Percentiles rank a stretch among this genome's conserved stretches.
phyloP scores from a whole-genome alignment of 192 early-diverging fungal genomes.

The Haplosporangium gracile region DNA sequence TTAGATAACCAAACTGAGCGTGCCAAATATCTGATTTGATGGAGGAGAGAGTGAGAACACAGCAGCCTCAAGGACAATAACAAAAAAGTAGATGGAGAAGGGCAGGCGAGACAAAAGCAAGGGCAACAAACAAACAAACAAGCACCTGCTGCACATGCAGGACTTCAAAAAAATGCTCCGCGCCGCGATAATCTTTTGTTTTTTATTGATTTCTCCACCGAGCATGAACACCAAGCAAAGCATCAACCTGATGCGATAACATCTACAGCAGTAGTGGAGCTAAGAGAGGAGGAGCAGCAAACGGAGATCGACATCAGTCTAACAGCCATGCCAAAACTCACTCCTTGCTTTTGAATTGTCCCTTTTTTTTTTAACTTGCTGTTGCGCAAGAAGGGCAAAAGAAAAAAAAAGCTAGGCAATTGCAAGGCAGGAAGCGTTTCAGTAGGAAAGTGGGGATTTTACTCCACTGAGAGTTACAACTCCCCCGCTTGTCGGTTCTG shows the following conservation, averaged over 20 bases:
- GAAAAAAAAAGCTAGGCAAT: too few species aligned
- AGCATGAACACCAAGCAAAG: background rate
- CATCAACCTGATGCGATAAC: conserved; percentile 6
- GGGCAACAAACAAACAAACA: background rate
- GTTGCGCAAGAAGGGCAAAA: too few species aligned
- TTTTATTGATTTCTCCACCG: background rate
- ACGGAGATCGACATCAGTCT: background rate
- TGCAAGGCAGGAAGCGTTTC: background rate
- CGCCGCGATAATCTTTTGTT: conserved; percentile 2
- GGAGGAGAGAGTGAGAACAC: background rate
- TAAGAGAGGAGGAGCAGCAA: background rate
- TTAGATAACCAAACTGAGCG: background rate
- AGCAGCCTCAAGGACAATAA: background rate
- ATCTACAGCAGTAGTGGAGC: background rate
- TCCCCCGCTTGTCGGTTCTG: too few species aligned
- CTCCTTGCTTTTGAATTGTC: background rate
- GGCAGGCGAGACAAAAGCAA: background rate
- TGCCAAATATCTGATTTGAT: background rate
- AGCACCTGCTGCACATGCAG: background rate
- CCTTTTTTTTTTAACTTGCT: background rate
- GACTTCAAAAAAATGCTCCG: background rate
- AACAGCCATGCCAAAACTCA: background rate
- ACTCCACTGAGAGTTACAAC: too few species aligned
- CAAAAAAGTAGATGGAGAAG: too few species aligned
- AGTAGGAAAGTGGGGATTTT: too few species aligned